Evolutionary conservation across 164 flowering plant species (phyloP).

Genomic region (Magnolia sinica): DNA sequence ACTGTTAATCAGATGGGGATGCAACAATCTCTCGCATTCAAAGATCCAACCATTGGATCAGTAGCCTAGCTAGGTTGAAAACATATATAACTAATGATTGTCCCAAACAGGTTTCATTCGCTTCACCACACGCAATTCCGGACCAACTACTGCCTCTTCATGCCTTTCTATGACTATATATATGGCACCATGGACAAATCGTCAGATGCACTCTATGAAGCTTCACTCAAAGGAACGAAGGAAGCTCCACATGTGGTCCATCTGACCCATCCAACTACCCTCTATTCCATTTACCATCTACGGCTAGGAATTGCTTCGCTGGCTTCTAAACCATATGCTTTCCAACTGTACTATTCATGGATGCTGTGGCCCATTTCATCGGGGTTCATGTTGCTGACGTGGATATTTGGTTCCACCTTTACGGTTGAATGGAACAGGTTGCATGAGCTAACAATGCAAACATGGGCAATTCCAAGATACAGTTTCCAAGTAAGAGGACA

Average conservation of each 20-base stretch:
- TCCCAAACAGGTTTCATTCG: slow-evolving; percentile 40
- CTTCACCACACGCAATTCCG: slow-evolving; percentile 55
- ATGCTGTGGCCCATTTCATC: slow-evolving; percentile 60
- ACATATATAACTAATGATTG: neutral
- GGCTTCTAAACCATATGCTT: slow-evolving; percentile 52
- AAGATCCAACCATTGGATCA: neutral
- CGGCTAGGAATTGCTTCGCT: slow-evolving; percentile 56
- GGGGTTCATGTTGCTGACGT: slow-evolving; percentile 37
- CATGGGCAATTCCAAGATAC: slow-evolving; percentile 68
- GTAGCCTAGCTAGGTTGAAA: neutral
- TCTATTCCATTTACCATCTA: slow-evolving; percentile 62
- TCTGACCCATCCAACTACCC: slow-evolving; percentile 65
- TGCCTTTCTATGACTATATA: slow-evolving; percentile 58
- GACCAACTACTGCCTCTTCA: slow-evolving; percentile 52
- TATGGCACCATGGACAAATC: slow-evolving; percentile 59
- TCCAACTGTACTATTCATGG: slow-evolving; percentile 55
- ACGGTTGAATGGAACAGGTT: slow-evolving; percentile 49
- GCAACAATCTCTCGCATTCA: neutral
- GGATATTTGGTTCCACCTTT: slow-evolving; percentile 47
- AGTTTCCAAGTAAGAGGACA: slow-evolving; percentile 39
- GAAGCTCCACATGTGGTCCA: slow-evolving; percentile 57
- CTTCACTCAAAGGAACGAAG: slow-evolving; percentile 31
- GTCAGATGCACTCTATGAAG: slow-evolving; percentile 42
- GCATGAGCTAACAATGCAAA: slow-evolving; percentile 49
- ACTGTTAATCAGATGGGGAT: neutral